Evolutionary conservation across 192 early-diverging fungal species (phyloP).

Genomic region (Mortierella alpina): DNA sequence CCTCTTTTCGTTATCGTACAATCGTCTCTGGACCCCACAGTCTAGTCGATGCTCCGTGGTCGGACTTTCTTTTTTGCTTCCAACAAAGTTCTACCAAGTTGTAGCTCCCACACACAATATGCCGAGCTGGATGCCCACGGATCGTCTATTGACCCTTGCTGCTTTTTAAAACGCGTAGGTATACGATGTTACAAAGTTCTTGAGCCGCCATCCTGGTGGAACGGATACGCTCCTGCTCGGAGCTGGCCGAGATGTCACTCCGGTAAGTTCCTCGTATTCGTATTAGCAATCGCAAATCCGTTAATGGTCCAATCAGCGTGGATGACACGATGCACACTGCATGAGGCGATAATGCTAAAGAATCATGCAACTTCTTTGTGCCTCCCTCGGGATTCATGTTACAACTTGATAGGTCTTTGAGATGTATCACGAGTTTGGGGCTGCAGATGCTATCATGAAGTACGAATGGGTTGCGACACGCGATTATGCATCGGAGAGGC

Average conservation of each 20-base stretch:
- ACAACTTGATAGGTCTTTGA: conserved; percentile 50
- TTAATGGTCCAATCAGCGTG: conserved; percentile 6
- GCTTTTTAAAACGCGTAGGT: conserved; percentile 23
- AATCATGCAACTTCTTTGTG: conserved; percentile 7
- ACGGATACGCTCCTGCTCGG: conserved; percentile 58
- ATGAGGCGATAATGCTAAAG: background rate
- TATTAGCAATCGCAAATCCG: background rate
- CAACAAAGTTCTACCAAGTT: background rate
- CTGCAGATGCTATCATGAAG: conserved; percentile 55
- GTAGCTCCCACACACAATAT: background rate
- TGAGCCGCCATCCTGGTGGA: conserved; percentile 59
- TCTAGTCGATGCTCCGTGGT: background rate
- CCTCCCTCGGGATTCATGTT: background rate
- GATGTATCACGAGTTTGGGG: conserved; percentile 60
- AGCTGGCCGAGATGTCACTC: conserved; percentile 64
- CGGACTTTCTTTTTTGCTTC: background rate
- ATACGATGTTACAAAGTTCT: conserved; percentile 64
- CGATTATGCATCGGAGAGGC: background rate
- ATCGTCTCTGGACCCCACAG: background rate
- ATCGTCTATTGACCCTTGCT: background rate
- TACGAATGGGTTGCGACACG: conserved; percentile 10
- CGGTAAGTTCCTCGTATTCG: conserved; percentile 47
- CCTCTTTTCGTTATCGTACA: background rate
- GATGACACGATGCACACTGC: background rate
- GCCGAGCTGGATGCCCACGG: background rate